A percentile compares a stretch with the other conserved stretches of the same genome.
Conservation (phyloP, 2,329 filamentous ascomycete genomes). For the Neoscytalidium dimidiatum region DNA sequence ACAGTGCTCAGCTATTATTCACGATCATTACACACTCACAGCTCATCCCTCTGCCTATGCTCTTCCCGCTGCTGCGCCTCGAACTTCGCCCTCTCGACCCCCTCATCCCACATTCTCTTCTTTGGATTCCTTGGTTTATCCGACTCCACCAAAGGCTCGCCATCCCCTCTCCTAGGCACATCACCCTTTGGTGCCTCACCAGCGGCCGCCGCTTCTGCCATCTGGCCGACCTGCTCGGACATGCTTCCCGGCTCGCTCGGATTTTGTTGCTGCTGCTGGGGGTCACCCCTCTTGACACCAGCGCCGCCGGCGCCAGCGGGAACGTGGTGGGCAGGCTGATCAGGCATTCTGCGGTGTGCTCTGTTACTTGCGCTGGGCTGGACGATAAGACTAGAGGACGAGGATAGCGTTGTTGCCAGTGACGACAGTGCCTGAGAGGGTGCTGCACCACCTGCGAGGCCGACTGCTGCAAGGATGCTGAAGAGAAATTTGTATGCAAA, state of each 20-base stretch:
- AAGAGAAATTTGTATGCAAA: constrained; percentile 61
- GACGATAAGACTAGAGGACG: constrained; percentile 43
- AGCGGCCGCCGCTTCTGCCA: constrained; percentile 39
- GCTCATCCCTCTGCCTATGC: constrained; percentile 31
- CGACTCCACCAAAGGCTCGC: constrained; percentile 46
- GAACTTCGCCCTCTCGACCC: constrained; percentile 34
- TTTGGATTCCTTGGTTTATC: constrained; percentile 55
- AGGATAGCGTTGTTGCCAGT: constrained; percentile 20
- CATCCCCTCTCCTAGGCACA: constrained; percentile 44
- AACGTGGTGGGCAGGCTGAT: constrained; percentile 34
- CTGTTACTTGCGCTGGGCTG: constrained; percentile 45
- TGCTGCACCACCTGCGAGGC: constrained; percentile 31
- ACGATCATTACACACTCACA: constrained; percentile 18
- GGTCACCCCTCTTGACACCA: constrained; percentile 39
- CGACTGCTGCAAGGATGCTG: constrained; percentile 56
- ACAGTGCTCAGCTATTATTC: no score
- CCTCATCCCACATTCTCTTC: constrained; percentile 64
- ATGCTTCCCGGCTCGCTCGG: constrained; percentile 37
- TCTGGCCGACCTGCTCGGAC: constrained; percentile 44
- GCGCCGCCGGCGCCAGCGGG: constrained; percentile 54
- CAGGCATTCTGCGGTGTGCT: constrained; percentile 34
- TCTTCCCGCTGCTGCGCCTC: constrained; percentile 28
- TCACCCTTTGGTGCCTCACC: constrained; percentile 23
- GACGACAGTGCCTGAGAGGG: not conserved
- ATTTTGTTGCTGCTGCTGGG: constrained; percentile 27